Percentiles rank a stretch among this genome's conserved stretches.
Evolutionary conservation across 495 filamentous ascomycete genomes (phyloP).

Genomic region (Copromyces sp.): DNA sequence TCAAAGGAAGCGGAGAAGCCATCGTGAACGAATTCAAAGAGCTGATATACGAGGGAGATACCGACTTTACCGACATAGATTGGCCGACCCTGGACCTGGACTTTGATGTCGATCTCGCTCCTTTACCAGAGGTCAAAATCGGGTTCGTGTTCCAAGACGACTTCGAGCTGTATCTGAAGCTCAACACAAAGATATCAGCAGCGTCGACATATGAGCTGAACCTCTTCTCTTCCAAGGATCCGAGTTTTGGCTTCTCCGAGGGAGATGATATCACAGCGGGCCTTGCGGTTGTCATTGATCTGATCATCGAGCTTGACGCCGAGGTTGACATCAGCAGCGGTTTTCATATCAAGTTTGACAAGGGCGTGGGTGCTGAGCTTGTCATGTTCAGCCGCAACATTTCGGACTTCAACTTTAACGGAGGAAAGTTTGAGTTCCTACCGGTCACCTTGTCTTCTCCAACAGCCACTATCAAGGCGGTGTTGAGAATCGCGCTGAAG

Average conservation of each 20-base stretch:
- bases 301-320: conserved; percentile 36
- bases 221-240: conserved; percentile 35
- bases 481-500: conserved; percentile 35
- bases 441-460: conserved; percentile 37
- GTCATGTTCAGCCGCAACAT: conserved; percentile 35
- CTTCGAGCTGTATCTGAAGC: conserved; percentile 41
- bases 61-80: conserved; percentile 25
- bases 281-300: conserved; percentile 33
- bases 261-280: conserved; percentile 30
- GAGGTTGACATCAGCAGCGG: conserved; percentile 42
- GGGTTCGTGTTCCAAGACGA: conserved; percentile 36
- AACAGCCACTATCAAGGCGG: conserved; percentile 31
- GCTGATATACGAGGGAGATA: conserved; percentile 9
- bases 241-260: conserved; percentile 26
- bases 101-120: conserved; percentile 30
- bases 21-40: background rate
- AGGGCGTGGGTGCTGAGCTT: conserved; percentile 32
- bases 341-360: conserved; percentile 42
- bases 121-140: conserved; percentile 32
- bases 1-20: background rate
- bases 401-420: conserved; percentile 33
- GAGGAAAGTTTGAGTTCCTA: conserved; percentile 47
- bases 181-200: conserved; percentile 33
- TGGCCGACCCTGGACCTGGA: conserved; percentile 27
- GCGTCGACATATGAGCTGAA: conserved; percentile 40